A percentile compares a stretch with the other conserved stretches of the same genome.
Evolutionary conservation across 345 rosid genomes (phyloP).

Genomic region (Eucalyptus erythrocorys): DNA sequence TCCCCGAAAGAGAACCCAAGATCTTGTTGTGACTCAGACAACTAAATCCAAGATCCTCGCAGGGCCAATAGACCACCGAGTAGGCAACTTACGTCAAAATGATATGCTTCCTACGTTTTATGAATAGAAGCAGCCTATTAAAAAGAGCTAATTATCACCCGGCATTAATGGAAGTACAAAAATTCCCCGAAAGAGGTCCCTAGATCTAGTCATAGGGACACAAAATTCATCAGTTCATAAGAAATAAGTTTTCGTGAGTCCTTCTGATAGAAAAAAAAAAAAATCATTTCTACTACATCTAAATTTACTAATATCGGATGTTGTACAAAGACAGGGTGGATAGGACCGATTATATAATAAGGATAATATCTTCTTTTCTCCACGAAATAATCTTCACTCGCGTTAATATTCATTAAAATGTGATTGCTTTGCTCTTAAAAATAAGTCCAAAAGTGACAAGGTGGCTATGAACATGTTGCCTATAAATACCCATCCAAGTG

Average conservation of each 20-base stretch:
- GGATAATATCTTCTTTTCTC: neutral
- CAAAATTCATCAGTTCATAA: too few species aligned
- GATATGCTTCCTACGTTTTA: too few species aligned
- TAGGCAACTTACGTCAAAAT: too few species aligned
- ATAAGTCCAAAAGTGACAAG: neutral
- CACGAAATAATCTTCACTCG: neutral
- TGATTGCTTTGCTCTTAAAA: neutral
- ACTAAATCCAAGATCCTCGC: neutral
- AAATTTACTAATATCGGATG: neutral
- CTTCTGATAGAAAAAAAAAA: neutral
- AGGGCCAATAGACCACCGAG: neutral
- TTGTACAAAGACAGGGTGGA: neutral
- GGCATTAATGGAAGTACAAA: neutral
- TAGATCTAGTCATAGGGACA: neutral
- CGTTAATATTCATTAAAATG: neutral
- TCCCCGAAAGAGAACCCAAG: too few species aligned
- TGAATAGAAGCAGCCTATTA: too few species aligned
- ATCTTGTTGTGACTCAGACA: neutral
- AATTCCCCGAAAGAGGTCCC: neutral
- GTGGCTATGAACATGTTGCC: neutral
- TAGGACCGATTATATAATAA: neutral
- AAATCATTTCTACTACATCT: neutral
- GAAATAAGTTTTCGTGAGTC: too few species aligned
- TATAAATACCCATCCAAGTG: neutral
- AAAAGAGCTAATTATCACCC: neutral